Percentiles rank a stretch among this genome's conserved stretches.
phyloP scores from a whole-genome alignment of 2,329 filamentous ascomycete species.

The Raffaelea arxii region DNA sequence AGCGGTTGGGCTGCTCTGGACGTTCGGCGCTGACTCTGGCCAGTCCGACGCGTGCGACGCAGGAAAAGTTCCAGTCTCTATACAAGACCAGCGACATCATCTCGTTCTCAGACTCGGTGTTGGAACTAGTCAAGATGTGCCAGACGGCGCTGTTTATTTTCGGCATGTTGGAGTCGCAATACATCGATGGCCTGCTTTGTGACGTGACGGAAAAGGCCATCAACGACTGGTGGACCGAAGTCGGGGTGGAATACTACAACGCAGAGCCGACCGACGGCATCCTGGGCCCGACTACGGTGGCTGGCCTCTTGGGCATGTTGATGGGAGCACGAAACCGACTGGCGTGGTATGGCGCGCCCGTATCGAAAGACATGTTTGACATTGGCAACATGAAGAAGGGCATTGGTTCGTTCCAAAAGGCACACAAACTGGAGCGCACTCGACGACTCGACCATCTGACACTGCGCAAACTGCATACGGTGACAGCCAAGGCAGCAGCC shows the following conservation, averaged over 20 bases:
- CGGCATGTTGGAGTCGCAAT: conserved; percentile 75
- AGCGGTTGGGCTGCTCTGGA: conserved; percentile 84
- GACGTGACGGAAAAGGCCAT: conserved; percentile 87
- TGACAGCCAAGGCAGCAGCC: conserved; percentile 82
- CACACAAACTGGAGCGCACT: conserved; percentile 68
- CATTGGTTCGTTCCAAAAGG: conserved; percentile 82
- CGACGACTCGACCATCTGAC: conserved; percentile 76
- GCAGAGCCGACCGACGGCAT: conserved; percentile 89
- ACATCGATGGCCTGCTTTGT: conserved; percentile 85
- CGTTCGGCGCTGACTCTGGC: conserved; percentile 75
- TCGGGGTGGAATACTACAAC: conserved; percentile 86
- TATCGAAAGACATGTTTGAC: conserved; percentile 88
- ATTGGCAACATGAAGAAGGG: conserved; percentile 71
- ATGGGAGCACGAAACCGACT: conserved; percentile 86
- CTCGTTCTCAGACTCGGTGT: conserved; percentile 65
- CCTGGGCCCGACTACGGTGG: conserved; percentile 82
- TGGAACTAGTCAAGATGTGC: conserved; percentile 84
- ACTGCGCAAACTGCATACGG: conserved; percentile 66
- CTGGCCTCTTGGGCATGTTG: conserved; percentile 75
- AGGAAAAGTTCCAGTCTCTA: conserved; percentile 84
- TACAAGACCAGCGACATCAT: conserved; percentile 82
- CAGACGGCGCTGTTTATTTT: conserved; percentile 85
- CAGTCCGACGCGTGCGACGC: conserved; percentile 67
- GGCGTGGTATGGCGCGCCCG: conserved; percentile 72
- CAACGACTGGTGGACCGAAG: conserved; percentile 91